Evolutionary conservation across 106 monocot species (phyloP), one percentile per base, ranked within the genome.

Genomic region (Narthecium ossifragum): DNA sequence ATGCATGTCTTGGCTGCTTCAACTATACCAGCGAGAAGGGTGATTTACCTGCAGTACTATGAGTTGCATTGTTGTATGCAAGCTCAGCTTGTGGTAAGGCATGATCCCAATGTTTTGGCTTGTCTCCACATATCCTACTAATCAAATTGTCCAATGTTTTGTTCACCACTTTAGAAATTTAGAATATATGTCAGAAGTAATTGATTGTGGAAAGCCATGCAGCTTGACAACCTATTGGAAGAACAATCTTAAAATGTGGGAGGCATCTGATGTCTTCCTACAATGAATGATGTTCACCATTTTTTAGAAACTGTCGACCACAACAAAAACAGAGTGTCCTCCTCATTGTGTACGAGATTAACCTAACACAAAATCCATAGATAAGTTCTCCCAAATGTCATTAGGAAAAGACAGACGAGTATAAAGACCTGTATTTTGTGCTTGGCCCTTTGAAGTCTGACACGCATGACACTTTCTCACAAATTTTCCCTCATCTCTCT

Each of bases 321-420:
- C 51, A 11, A 51, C 51, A 26, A 51, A 51, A 12, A 47, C 47
- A 8, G 51, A 51, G 24, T 51, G 23, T 3, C 22, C 5, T 23
- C 14, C 8, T 26, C 15, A 8, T 26, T 51, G 26, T 3, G 51
- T 51, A 3, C 24, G 4, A 51, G 51, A 24, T 9, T 24, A 15
- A 26, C 59, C 59, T 23, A 59, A 41, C 2, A 59, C 40, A n/a
- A 59, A 59, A 27, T 59, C 40, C 51, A 51, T 64, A 9, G 36
- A 24, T 0, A 64, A 23, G n/a, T 64, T 36, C 26, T 51, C 36
- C 51, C 31, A 64, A 64, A 51, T 33, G 14, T 8, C 25, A 1
- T 64, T 11, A 2, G 51, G 36, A 51, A 37, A 12, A 31, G 48
- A 48, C 8, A 62, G 14, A 12, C 23, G 51, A 0, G 8, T 37